Conservation (phyloP, 2,329 filamentous ascomycete genomes). For the Westerdykella ornata region DNA sequence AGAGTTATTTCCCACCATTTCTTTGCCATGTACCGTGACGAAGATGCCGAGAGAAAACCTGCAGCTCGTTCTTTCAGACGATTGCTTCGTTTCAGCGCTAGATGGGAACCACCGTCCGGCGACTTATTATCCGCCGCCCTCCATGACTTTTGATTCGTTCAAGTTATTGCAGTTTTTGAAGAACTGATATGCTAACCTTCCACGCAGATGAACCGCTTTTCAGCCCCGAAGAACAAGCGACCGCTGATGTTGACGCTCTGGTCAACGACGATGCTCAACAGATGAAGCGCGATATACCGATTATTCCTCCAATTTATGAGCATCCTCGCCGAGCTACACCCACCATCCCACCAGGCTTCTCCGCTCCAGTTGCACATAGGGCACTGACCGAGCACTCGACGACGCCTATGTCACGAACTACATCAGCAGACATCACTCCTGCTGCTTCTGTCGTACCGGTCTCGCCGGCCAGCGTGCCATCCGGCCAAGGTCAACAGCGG, state of each 20-base stretch:
- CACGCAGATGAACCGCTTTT: constrained; percentile 55
- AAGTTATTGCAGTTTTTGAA: not conserved
- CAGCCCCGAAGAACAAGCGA: constrained; percentile 54
- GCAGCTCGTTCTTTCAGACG: constrained; percentile 26
- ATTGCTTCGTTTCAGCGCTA: constrained; percentile 9
- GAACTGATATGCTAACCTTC: constrained; percentile 38
- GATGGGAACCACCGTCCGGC: no score
- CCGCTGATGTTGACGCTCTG: constrained; percentile 59
- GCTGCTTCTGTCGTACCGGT: constrained; percentile 38
- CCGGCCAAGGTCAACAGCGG: constrained; percentile 18
- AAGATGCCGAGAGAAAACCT: constrained; percentile 34
- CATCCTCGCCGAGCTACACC: constrained; percentile 41
- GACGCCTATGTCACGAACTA: constrained; percentile 28
- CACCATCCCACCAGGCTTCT: constrained; percentile 42
- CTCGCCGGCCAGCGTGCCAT: constrained; percentile 29
- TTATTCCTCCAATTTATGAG: constrained; percentile 23
- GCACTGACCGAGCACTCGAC: constrained; percentile 19
- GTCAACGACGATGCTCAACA: constrained; percentile 50
- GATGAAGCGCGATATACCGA: constrained; percentile 17
- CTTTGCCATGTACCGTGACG: constrained; percentile 34
- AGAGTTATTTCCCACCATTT: constrained; percentile 28
- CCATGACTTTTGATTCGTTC: not conserved
- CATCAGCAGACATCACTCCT: constrained; percentile 26
- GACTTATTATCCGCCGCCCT: not conserved
- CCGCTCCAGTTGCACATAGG: constrained; percentile 24